Conservation (phyloP, 148 eudicot genomes). For the Simmondsia chinensis region DNA sequence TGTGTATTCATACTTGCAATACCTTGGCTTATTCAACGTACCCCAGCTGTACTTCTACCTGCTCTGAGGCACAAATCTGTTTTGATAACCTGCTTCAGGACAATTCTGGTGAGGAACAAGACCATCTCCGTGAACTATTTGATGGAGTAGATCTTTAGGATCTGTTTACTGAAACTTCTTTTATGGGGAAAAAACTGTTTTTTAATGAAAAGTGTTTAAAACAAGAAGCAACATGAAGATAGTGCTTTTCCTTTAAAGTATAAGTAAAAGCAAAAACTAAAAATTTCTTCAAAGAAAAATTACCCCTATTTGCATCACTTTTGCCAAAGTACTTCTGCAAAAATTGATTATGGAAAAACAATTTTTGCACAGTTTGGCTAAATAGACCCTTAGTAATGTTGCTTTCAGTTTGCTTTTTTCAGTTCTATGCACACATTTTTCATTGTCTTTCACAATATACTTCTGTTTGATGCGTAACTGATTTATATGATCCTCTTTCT, state of each 20-base stretch:
- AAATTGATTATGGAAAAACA: no score
- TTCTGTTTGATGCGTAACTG: no score
- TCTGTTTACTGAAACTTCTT: no score
- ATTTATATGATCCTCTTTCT: no score
- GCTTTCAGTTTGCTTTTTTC: no score
- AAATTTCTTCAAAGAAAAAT: neutral
- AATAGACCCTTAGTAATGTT: neutral
- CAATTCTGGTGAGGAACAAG: conserved; percentile 60
- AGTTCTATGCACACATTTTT: no score
- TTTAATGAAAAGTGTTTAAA: no score
- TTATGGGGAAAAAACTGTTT: no score
- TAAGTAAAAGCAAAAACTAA: no score
- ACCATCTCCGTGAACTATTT: neutral
- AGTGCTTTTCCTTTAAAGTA: no score
- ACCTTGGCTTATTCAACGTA: conserved; percentile 77
- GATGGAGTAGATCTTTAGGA: no score
- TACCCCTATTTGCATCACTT: neutral
- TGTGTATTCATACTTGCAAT: conserved; percentile 64
- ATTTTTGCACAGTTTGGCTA: neutral
- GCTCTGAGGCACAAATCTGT: conserved; percentile 74
- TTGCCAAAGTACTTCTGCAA: neutral
- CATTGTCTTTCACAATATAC: no score
- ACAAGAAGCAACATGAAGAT: neutral
- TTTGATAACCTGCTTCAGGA: conserved; percentile 66
- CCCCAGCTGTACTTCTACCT: conserved; percentile 62